Conservation (phyloP, 2,329 filamentous ascomycete genomes). For the Claviceps lovelessii region DNA sequence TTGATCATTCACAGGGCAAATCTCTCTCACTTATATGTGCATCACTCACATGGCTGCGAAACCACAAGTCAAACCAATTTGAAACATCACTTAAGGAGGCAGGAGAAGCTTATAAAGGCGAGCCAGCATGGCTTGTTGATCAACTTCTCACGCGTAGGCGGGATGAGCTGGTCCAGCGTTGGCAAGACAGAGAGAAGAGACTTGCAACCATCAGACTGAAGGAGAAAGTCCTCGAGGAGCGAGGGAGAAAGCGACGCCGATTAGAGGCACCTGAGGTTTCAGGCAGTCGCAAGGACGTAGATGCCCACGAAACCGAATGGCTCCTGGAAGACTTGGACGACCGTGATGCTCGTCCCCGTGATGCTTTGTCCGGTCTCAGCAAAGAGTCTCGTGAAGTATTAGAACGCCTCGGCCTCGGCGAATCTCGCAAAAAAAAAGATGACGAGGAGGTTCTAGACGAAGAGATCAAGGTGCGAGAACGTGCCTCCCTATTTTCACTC, state of each 20-base stretch:
- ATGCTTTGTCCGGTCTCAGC: slow-evolving; percentile 45
- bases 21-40: slow-evolving; percentile 84
- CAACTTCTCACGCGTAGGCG: slow-evolving; percentile 57
- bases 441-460: slow-evolving; percentile 39
- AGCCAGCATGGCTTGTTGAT: slow-evolving; percentile 75
- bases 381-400: slow-evolving; percentile 63
- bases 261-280: slow-evolving; percentile 21
- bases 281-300: slow-evolving; percentile 4
- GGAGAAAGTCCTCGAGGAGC: slow-evolving; percentile 41
- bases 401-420: slow-evolving; percentile 44
- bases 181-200: slow-evolving; percentile 60
- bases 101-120: slow-evolving; percentile 39
- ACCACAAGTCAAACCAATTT: slow-evolving; percentile 52
- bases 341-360: slow-evolving; percentile 15
- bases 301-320: slow-evolving; percentile 54
- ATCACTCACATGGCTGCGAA: slow-evolving; percentile 78
- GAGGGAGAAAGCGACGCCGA: slow-evolving; percentile 32
- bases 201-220: slow-evolving; percentile 51
- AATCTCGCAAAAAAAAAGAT: slow-evolving; percentile 19
- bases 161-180: slow-evolving; percentile 49
- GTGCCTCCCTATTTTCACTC: background rate
- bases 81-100: slow-evolving; percentile 35
- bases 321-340: slow-evolving; percentile 58
- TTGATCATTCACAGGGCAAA: slow-evolving; percentile 48
- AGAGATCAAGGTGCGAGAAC: slow-evolving; percentile 47